Evolutionary conservation across 1,139 yeast genomes (phyloP).

Genomic region (Taphrina sp.): DNA sequence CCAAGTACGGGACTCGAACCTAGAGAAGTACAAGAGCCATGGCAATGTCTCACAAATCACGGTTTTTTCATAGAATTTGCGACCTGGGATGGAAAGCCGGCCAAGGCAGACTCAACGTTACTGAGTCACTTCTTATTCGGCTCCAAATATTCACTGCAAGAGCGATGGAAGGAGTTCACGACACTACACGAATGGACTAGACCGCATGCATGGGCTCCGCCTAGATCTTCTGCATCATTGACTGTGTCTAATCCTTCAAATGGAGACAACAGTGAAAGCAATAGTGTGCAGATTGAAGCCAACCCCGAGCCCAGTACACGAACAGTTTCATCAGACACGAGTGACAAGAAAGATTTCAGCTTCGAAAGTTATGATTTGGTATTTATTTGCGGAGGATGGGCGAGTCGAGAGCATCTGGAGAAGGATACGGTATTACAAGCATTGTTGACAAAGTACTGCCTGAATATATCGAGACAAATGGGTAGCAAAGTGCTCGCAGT

Average conservation of each 20-base stretch:
- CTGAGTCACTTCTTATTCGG: slow-evolving; percentile 19
- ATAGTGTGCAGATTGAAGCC: neutral
- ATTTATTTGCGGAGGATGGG: slow-evolving; percentile 25
- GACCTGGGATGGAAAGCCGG: slow-evolving; percentile 29
- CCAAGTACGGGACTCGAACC: slow-evolving; percentile 21
- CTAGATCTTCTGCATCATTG: neutral
- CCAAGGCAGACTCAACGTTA: slow-evolving; percentile 15
- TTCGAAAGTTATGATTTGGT: slow-evolving; percentile 22
- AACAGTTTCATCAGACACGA: neutral
- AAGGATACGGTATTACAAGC: slow-evolving; percentile 23
- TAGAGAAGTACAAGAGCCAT: slow-evolving; percentile 17
- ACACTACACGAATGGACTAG: slow-evolving; percentile 24
- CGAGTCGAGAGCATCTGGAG: slow-evolving; percentile 19
- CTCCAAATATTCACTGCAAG: slow-evolving; percentile 3
- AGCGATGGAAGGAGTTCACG: slow-evolving; percentile 16
- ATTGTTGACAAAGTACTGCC: slow-evolving; percentile 4
- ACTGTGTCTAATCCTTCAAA: neutral
- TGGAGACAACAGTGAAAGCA: neutral
- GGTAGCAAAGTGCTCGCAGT: slow-evolving; percentile 27
- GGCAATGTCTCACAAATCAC: slow-evolving; percentile 28
- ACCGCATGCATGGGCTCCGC: slow-evolving; percentile 28
- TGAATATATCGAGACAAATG: slow-evolving; percentile 4
- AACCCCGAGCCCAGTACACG: neutral
- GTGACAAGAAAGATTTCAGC: neutral
- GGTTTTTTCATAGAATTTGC: slow-evolving; percentile 32